Base-by-base conservation (phyloP, 202 grass and related monocot species). In the Carex sylvatica region DNA sequence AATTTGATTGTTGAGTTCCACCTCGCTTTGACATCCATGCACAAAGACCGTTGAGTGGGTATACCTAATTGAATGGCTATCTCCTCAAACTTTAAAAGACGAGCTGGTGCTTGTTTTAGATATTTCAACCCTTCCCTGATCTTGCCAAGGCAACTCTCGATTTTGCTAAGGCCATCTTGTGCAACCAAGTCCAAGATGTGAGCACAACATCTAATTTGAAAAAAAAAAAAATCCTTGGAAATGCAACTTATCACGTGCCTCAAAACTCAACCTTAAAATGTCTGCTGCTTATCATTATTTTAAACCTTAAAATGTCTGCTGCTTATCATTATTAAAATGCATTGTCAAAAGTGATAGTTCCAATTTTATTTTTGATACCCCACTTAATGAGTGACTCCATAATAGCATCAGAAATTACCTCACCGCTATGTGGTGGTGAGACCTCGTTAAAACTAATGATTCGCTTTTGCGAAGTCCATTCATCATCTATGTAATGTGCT, bases 111-210 rank as follows among this genome's bases (percentile, higher is more conserved):
- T 44, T 44, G 6, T 9, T 9, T 44, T 44, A 44, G 40, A 44
- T 44, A 44, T 40, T 66, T 38, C 9, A 82, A 15, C 10, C 35
- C 80, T 47, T 82, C 0, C 6, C 61, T 82, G 8, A 63, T 47
- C 3, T 82, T 47, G 5, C 24, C 28, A 9, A 86, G 7, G 0
- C 62, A 10, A 72, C 49, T 13, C 19, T 86, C 35, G 0, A 81
- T 61, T 42, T 42, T 42, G 40, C 40, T 42, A 42, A 42, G 40
- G 6, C 6, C 40, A 42, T 42, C 40, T 42, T 42, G 40, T 42
- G 40, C 40, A 5, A 70, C 40, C 20, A 85, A 65, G 55, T 85
- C 80, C 0, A 85, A 31, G 3, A 65, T 54, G 38, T 85, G 55
- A 20, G 12, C 70, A 9, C 71, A 61, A 64, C 72, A 44, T 44